Evolutionary conservation across 306 rosid genomes (phyloP).

Genomic region (Lathyrus oleraceus): DNA sequence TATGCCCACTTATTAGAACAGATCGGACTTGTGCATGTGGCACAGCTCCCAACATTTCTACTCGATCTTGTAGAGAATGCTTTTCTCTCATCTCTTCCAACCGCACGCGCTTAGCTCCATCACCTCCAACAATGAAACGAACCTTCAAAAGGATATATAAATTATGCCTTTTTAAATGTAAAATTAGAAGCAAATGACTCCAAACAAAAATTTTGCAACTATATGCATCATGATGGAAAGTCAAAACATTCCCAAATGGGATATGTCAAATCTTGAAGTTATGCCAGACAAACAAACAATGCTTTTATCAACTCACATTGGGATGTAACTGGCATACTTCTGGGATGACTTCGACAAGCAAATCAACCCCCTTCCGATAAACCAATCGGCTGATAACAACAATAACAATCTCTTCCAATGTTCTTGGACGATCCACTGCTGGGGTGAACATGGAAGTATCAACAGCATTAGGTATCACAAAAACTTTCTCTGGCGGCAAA

Average conservation of each 20-base stretch:
- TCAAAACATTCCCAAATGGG: conserved; percentile 13
- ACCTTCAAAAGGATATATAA: conserved; percentile 56
- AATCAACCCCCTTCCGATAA: conserved; percentile 88
- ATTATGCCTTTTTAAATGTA: conserved; percentile 32
- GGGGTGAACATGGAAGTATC: conserved; percentile 98
- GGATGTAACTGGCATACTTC: conserved; percentile 76
- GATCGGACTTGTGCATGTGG: conserved; percentile 80
- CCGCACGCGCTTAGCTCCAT: conserved; percentile 92
- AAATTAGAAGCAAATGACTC: conserved; percentile 8
- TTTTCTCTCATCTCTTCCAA: conserved; percentile 97
- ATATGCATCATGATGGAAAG: no score
- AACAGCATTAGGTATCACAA: conserved; percentile 89
- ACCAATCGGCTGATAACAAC: conserved; percentile 92
- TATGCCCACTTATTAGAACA: conserved; percentile 78
- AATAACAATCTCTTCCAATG: conserved; percentile 57
- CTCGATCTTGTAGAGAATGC: conserved; percentile 91
- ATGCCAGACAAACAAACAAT: neutral
- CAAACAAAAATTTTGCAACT: no score
- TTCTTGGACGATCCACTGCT: conserved; percentile 54
- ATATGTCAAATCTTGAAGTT: neutral
- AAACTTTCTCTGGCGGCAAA: conserved; percentile 86
- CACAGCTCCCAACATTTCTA: conserved; percentile 92
- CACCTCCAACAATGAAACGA: conserved; percentile 86
- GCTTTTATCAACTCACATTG: conserved; percentile 58
- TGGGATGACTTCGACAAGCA: conserved; percentile 95